Evolutionary conservation across 2,329 filamentous ascomycete species (phyloP).

Genomic region (Mycocentrospora acerina): DNA sequence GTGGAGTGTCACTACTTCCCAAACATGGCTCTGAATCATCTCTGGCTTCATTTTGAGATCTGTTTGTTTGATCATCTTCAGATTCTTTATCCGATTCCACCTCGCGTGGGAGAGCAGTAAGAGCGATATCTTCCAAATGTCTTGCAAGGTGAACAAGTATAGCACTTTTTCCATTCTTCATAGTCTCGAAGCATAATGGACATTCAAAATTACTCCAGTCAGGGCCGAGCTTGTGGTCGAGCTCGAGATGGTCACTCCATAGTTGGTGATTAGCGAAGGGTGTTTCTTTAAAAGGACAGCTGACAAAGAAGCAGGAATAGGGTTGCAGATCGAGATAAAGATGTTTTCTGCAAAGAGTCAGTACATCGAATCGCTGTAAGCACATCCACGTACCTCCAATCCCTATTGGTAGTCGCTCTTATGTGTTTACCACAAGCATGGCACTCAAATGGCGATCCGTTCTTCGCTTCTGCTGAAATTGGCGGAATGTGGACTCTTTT

Average conservation of each 20-base stretch:
- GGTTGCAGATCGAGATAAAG: slow-evolving; percentile 22
- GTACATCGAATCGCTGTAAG: neutral
- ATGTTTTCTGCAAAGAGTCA: slow-evolving; percentile 17
- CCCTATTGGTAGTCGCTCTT: slow-evolving; percentile 12
- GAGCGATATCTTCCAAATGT: slow-evolving; percentile 29
- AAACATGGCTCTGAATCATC: too few species aligned
- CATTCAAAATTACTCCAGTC: slow-evolving; percentile 16
- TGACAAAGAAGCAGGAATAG: slow-evolving; percentile 19
- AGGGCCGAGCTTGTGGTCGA: slow-evolving; percentile 18
- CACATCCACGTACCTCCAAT: slow-evolving; percentile 20
- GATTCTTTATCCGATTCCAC: slow-evolving; percentile 18
- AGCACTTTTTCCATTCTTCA: slow-evolving; percentile 10
- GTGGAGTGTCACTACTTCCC: too few species aligned
- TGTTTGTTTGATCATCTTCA: slow-evolving; percentile 2
- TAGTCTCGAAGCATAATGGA: slow-evolving; percentile 17
- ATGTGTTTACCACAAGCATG: slow-evolving; percentile 18
- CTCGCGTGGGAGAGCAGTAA: slow-evolving; percentile 15
- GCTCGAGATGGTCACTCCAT: slow-evolving; percentile 20
- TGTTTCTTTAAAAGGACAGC: slow-evolving; percentile 11
- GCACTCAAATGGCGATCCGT: slow-evolving; percentile 21
- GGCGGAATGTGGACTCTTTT: slow-evolving; percentile 16
- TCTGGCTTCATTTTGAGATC: too few species aligned
- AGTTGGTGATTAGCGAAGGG: slow-evolving; percentile 14
- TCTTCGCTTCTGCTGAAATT: slow-evolving; percentile 17
- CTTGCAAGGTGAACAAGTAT: slow-evolving; percentile 19